These are phyloP conservation scores for Suhomyces pyralidae DNA, from an alignment of 805 yeast genomes.

Conservation along the genomic window DNA sequence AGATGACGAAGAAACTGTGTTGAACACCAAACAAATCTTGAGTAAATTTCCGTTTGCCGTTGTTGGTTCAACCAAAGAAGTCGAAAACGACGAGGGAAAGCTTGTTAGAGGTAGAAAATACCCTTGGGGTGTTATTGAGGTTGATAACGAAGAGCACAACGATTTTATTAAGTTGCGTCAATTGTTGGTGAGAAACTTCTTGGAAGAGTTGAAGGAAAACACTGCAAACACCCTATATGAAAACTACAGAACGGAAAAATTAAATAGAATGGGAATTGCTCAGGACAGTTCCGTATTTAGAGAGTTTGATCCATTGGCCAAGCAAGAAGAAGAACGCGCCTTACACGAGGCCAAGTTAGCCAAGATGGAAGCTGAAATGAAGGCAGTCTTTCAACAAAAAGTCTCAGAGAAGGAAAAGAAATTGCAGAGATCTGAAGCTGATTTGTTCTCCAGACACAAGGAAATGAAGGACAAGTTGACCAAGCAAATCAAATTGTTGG, in stretches of 20 bases:
- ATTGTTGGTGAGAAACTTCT: constrained; percentile 79
- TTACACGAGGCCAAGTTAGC: constrained; percentile 91
- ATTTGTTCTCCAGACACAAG: constrained; percentile 89
- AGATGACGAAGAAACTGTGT: constrained; percentile 80
- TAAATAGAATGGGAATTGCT: constrained; percentile 76
- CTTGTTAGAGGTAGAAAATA: constrained; percentile 85
- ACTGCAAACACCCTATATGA: constrained; percentile 79
- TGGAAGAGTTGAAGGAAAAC: constrained; percentile 90
- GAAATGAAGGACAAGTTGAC: constrained; percentile 94
- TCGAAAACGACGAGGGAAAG: constrained; percentile 71
- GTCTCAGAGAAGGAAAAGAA: constrained; percentile 96
- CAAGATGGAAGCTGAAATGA: constrained; percentile 95
- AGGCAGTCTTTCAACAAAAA: constrained; percentile 91
- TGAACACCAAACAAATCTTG: constrained; percentile 63
- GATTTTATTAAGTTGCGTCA: constrained; percentile 89
- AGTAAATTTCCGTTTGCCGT: constrained; percentile 86
- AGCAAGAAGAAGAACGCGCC: constrained; percentile 90
- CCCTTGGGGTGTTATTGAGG: constrained; percentile 97
- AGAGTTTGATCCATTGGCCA: constrained; percentile 88
- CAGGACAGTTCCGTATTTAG: constrained; percentile 93
- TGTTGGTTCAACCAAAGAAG: constrained; percentile 79
- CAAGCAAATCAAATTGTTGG: constrained; percentile 84
- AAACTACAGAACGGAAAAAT: constrained; percentile 81
- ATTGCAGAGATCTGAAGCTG: constrained; percentile 94
- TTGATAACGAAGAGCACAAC: constrained; percentile 90